Evolutionary conservation across 2,329 filamentous ascomycete genomes (phyloP).

Genomic region (Xylaria sp.): DNA sequence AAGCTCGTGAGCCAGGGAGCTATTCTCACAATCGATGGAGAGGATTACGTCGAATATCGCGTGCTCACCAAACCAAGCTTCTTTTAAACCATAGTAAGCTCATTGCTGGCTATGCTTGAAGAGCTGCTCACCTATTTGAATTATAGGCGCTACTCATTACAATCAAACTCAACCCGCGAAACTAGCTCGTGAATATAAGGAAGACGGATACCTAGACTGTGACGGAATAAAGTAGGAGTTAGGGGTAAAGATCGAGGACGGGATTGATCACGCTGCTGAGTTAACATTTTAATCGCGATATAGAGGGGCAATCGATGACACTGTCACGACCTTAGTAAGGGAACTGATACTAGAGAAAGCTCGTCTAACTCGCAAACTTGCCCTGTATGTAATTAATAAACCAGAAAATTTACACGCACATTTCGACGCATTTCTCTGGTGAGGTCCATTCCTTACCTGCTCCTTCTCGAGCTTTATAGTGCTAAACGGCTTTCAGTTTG

Average conservation of each 20-base stretch:
- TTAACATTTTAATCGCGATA: constrained; percentile 8
- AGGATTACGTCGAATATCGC: constrained; percentile 74
- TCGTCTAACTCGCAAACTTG: neutral
- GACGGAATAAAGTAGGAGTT: constrained; percentile 2
- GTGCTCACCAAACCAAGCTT: constrained; percentile 72
- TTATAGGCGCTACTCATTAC: neutral
- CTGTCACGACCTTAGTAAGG: neutral
- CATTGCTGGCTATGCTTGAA: neutral
- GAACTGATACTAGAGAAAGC: neutral
- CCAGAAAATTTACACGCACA: neutral
- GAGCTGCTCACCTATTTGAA: neutral
- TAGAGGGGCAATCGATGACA: neutral
- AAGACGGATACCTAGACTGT: constrained; percentile 6
- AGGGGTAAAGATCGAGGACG: neutral
- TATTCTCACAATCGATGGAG: constrained; percentile 72
- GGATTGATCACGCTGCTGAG: constrained; percentile 1
- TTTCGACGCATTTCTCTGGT: neutral
- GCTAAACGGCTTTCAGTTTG: neutral
- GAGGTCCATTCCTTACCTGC: neutral
- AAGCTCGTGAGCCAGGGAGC: constrained; percentile 71
- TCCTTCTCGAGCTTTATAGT: neutral
- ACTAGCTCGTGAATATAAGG: neutral
- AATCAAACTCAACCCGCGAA: neutral
- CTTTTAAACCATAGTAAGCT: constrained; percentile 53
- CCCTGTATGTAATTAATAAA: constrained; percentile 14